phyloP scores from a whole-genome alignment of 371 early-diverging fungal genomes.

The Zopfochytrium polystomum region DNA sequence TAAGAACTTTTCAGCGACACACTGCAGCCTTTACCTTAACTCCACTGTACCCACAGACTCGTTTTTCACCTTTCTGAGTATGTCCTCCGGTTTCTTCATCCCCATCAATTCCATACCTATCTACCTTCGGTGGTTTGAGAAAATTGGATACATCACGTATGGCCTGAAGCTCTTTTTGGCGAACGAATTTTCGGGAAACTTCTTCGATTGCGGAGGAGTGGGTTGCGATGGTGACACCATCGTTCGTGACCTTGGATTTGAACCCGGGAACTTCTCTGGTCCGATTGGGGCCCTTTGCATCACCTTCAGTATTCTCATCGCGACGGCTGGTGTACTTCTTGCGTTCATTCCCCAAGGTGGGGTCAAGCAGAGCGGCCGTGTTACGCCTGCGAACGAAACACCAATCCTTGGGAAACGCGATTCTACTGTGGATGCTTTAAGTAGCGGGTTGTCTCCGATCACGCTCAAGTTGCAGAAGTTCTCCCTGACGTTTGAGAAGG shows the following conservation, averaged over 20 bases:
- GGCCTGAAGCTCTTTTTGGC: slow-evolving; percentile 30
- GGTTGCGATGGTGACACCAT: background rate
- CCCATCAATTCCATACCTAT: slow-evolving; percentile 34
- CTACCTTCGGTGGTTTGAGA: slow-evolving; percentile 40
- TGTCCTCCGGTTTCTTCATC: slow-evolving; percentile 39
- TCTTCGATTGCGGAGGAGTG: slow-evolving; percentile 10
- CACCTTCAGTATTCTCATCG: slow-evolving; percentile 4
- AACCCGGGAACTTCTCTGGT: background rate
- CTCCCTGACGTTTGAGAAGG: background rate
- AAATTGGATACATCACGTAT: slow-evolving; percentile 27
- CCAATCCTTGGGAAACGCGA: slow-evolving; percentile 14
- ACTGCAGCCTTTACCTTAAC: too few species aligned
- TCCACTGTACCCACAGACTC: too few species aligned
- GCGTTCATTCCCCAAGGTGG: background rate
- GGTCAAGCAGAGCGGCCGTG: background rate
- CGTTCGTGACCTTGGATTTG: background rate
- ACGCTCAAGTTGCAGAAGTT: background rate
- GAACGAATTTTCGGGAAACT: slow-evolving; percentile 41
- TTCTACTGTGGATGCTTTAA: too few species aligned
- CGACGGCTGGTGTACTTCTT: background rate
- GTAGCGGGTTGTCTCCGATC: too few species aligned
- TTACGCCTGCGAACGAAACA: background rate
- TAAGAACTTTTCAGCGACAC: too few species aligned
- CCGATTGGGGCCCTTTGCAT: slow-evolving; percentile 10
- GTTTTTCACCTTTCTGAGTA: slow-evolving; percentile 33